Base-by-base conservation (phyloP, 176 grass and related monocot species). In the Oryza brachyantha region DNA sequence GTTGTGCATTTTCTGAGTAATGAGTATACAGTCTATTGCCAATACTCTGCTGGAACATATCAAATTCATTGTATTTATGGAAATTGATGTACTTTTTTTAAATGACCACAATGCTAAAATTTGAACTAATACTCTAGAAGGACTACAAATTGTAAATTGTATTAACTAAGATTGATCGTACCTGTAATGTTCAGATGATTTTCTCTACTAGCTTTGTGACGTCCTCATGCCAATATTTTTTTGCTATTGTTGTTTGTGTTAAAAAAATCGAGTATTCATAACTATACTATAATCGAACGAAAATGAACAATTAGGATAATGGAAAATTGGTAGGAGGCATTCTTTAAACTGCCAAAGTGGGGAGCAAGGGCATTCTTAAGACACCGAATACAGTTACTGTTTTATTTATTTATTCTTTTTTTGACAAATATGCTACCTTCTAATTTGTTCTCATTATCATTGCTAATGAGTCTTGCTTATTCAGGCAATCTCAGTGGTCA, bases 401-500 rank as follows among this genome's bases (percentile, higher is more conserved):
- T 66, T 19, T 5, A 24, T 48, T 45, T 24, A 43, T 45, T 46
- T 46, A 21, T 36, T 35, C 12, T 4, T 5, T 35, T 21, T 81
- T 29, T 6, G 8, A 42, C 72, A 64, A 63, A 68, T 19, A 3
- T 63, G 2, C 8, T 2, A 24, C 19, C 2, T n/a, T 80, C n/a
- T 78, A 24, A 57, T 24, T 40, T 74, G 28, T 64, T 79, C 46
- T 52, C 6, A 46, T 52, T 88, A 50, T 66, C 63, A 75, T 31
- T 72, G 17, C 63, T 45, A 64, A 78, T 22, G 25, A 45, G 73
- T 7, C 64, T n/a, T 70, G 72, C 61, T 68, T 29, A 55, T 90
- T 83, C 86, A 97, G 95, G 92, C 57, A 91, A 64, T 84, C 79
- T 85, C 89, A 94, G 66, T 94, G 89, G 85, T 69, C 36, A 54